These are phyloP conservation scores for Quaeritorhiza haematococci DNA, from an alignment of 371 early-diverging fungal species.

Conservation along the genomic window DNA sequence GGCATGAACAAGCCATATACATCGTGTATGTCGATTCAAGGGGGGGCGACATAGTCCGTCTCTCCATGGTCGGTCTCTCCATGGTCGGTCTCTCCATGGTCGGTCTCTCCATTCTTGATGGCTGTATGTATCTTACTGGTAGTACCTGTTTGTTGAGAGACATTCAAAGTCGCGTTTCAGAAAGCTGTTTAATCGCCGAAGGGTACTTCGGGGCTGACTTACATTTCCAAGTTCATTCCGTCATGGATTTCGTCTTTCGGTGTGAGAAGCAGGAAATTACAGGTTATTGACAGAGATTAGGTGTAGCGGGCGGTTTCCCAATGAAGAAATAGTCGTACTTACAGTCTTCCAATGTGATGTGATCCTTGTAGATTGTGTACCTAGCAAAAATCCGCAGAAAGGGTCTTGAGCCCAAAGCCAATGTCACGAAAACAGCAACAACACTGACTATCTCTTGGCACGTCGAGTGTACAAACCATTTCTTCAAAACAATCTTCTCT, in stretches of 20 bases:
- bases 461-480: constrained; percentile 57
- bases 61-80: too few species aligned
- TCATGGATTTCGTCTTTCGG: constrained; percentile 79
- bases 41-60: too few species aligned
- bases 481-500: constrained; percentile 86
- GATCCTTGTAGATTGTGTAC: constrained; percentile 85
- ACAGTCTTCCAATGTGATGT: constrained; percentile 88
- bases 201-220: too few species aligned
- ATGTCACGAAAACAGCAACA: background rate
- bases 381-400: constrained; percentile 17
- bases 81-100: too few species aligned
- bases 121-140: too few species aligned
- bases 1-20: too few species aligned
- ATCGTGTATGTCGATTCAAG: too few species aligned
- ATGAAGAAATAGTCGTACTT: constrained; percentile 16
- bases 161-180: too few species aligned
- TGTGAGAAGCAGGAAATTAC: constrained; percentile 1
- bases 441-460: background rate
- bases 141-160: too few species aligned
- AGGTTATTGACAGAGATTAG: background rate
- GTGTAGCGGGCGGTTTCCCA: too few species aligned
- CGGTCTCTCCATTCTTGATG: too few species aligned
- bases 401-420: background rate
- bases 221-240: constrained; percentile 87
- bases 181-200: too few species aligned